Percentiles rank a stretch among this genome's conserved stretches.
These are phyloP conservation scores for Xylaria sp. DNA, from an alignment of 2,329 filamentous ascomycete genomes.

Conservation along the genomic window DNA sequence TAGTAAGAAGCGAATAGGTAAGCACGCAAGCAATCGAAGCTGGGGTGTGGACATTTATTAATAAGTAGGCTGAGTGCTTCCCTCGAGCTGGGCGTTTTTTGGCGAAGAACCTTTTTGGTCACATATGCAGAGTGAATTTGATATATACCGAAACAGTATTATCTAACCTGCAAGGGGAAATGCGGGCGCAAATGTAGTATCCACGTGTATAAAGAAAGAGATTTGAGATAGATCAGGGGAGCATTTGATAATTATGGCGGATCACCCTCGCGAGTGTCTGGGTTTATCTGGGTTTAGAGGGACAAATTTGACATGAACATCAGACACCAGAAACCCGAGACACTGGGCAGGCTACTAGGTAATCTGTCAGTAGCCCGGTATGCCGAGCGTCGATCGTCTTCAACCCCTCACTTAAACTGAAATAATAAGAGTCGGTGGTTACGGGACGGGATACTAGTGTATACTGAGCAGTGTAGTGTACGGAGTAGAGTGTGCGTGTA, in stretches of 20 bases:
- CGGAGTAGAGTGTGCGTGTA: not conserved
- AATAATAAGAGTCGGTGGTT: constrained; percentile 11
- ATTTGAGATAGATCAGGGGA: constrained; percentile 37
- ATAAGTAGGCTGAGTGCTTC: constrained; percentile 32
- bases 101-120: constrained; percentile 31
- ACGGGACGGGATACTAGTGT: not conserved
- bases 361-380: not conserved
- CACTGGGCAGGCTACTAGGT: not conserved
- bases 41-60: constrained; percentile 37
- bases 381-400: constrained; percentile 16
- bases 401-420: constrained; percentile 32
- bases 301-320: constrained; percentile 36
- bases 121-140: constrained; percentile 33
- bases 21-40: constrained; percentile 12
- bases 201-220: constrained; percentile 21
- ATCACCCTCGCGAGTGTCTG: constrained; percentile 30
- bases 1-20: constrained; percentile 29
- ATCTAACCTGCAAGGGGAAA: constrained; percentile 12
- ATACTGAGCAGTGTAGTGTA: too few relatives aligned
- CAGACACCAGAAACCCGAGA: constrained; percentile 4
- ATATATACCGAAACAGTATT: constrained; percentile 29
- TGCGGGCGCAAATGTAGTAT: constrained; percentile 9
- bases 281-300: constrained; percentile 16
- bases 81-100: constrained; percentile 24
- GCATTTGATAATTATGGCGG: constrained; percentile 34